Base-by-base conservation (phyloP, 352 stramenopile genomes). In the Thalassiosira pacifica region DNA sequence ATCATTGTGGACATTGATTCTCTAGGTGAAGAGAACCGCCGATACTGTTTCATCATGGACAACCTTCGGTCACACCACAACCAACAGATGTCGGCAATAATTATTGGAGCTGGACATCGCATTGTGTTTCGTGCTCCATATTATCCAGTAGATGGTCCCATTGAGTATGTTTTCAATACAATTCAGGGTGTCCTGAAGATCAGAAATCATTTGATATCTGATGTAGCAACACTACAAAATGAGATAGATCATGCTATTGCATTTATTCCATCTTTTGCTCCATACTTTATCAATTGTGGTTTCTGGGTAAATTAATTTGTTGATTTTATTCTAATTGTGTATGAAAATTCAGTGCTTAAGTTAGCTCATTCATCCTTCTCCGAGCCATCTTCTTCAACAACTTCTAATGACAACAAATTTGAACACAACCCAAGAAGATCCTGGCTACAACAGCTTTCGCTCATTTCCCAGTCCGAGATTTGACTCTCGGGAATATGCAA, bases 111-210 rank as follows among this genome's bases (percentile, higher is more conserved):
- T 53, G 73, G 72, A 2, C 79, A 87, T 45, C 29, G 55, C 10
- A 29, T 72, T 59, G 31, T 79, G 1, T 87, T 87, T 24, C 24
- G 78, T 1, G 79, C 72, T 29, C 79, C 73, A 8, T 87, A 83
- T 31, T 83, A 64, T 52, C n/a, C 37, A 29, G 29, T 80, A 29
- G 52, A 86, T 73, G 65, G 72, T 52, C 48, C 63, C 3, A 82
- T 86, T 45, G 73, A 82, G 53, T 82, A 76, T 82, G 34, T 73
- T 29, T 82, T 82, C 61, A 82, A 82, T 42, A 66, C 73, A 32
- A 37, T 82, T n/a, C 73, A 82, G 31, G 26, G 29, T n/a, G n/a
- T n/a, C n/a, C n/a, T n/a, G n/a, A 34, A 1, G 37, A 42, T 76
- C 9, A 76, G 42, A 22, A 76, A 68, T 31, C 6, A 57, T 13